Conservation (phyloP, 2,329 filamentous ascomycete species). For the Exophiala oligosperma region DNA sequence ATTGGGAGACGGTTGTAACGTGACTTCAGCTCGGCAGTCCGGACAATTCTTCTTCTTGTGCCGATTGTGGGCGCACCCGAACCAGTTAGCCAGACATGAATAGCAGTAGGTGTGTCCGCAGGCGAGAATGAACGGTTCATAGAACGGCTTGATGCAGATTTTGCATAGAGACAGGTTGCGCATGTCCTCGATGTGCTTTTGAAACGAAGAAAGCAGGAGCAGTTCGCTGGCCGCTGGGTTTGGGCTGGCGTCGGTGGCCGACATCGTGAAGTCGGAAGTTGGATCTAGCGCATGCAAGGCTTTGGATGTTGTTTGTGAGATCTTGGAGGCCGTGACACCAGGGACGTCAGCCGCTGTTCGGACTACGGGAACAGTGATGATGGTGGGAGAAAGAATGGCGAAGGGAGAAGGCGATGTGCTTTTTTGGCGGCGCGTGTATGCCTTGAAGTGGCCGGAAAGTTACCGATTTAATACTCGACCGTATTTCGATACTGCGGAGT, state of each 20-base stretch:
- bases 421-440: background rate
- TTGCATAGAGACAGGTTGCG: conserved; percentile 64
- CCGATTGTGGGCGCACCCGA: conserved; percentile 29
- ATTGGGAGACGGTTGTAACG: conserved; percentile 61
- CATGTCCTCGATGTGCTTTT: conserved; percentile 61
- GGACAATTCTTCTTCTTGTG: conserved; percentile 63
- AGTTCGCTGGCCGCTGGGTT: conserved; percentile 9
- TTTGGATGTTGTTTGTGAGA: background rate
- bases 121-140: conserved; percentile 67
- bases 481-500: background rate
- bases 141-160: conserved; percentile 67
- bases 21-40: conserved; percentile 63
- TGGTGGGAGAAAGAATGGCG: background rate
- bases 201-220: conserved; percentile 41
- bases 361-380: background rate
- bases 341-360: background rate
- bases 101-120: conserved; percentile 75
- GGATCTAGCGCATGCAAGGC: background rate
- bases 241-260: background rate
- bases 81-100: conserved; percentile 45
- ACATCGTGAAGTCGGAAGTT: background rate
- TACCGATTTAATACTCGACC: background rate
- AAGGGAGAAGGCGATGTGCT: background rate
- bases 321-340: background rate
- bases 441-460: background rate